These are phyloP conservation scores for Blastobotrys ciferrii DNA, from an alignment of 1,139 yeast genomes.

Conservation along the genomic window DNA sequence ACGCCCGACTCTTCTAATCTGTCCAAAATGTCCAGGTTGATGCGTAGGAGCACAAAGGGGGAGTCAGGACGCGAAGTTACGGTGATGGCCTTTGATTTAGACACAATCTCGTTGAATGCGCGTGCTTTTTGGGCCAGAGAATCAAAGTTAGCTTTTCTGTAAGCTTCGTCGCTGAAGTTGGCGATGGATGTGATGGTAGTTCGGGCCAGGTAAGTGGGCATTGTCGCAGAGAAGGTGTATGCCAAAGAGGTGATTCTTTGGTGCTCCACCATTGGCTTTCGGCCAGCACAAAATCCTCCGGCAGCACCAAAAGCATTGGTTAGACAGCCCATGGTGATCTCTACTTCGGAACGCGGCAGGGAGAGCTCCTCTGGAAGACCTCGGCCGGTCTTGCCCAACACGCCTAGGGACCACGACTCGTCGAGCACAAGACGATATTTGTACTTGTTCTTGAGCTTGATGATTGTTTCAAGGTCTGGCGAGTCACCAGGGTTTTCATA, in stretches of 20 bases:
- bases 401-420: conserved; percentile 84
- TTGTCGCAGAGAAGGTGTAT: conserved; percentile 89
- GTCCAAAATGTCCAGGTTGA: conserved; percentile 14
- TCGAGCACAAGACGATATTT: conserved; percentile 85
- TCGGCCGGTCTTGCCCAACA: conserved; percentile 78
- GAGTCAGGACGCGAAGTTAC: conserved; percentile 59
- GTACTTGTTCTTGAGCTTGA: conserved; percentile 73
- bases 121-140: conserved; percentile 40
- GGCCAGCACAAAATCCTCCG: conserved; percentile 95
- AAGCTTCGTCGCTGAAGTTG: conserved; percentile 29
- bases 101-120: conserved; percentile 41
- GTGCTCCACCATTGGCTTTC: conserved; percentile 78
- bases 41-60: conserved; percentile 49
- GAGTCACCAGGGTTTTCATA: conserved; percentile 81
- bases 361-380: conserved; percentile 74
- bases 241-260: conserved; percentile 89
- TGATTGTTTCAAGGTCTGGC: conserved; percentile 66
- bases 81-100: conserved; percentile 35
- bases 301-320: conserved; percentile 82
- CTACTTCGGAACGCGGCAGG: conserved; percentile 62
- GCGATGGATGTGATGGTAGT: conserved; percentile 61
- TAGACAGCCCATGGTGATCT: conserved; percentile 83
- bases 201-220: conserved; percentile 87
- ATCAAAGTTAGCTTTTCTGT: conserved; percentile 36
- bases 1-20: conserved; percentile 30